Evolutionary conservation across 345 rosid genomes (phyloP).

Genomic region (Pugionium cornutum): DNA sequence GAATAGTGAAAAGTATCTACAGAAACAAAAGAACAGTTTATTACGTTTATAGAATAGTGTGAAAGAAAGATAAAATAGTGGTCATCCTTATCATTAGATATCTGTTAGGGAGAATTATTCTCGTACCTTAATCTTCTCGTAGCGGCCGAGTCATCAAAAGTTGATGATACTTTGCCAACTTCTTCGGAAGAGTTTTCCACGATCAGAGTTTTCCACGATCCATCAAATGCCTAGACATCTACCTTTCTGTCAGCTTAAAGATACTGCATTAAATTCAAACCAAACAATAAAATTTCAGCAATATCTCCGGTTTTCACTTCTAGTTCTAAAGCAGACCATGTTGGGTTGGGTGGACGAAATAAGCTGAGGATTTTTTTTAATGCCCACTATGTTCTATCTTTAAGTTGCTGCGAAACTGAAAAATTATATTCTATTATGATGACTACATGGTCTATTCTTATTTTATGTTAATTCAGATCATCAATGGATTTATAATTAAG

Average conservation of each 20-base stretch:
- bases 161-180: constrained; percentile 37
- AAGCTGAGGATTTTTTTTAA: too few relatives aligned
- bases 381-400: too few relatives aligned
- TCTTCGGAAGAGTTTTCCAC: constrained; percentile 27
- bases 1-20: too few relatives aligned
- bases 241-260: constrained; percentile 13
- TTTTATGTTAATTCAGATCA: neutral
- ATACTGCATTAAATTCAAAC: too few relatives aligned
- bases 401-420: neutral
- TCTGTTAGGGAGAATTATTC: constrained; percentile 2
- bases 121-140: constrained; percentile 22
- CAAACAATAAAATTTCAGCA: too few relatives aligned
- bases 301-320: neutral
- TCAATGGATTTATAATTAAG: neutral
- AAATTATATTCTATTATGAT: neutral
- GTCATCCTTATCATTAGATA: too few relatives aligned
- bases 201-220: constrained; percentile 8
- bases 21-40: too few relatives aligned
- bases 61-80: too few relatives aligned
- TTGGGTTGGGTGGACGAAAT: too few relatives aligned
- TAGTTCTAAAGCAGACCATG: neutral
- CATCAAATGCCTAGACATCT: constrained; percentile 15
- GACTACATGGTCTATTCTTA: neutral
- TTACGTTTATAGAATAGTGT: too few relatives aligned
- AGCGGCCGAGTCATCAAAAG: constrained; percentile 27